Base-by-base conservation (phyloP, 1,284 basidiomycete species). In the Apiotrichum brassicae region DNA sequence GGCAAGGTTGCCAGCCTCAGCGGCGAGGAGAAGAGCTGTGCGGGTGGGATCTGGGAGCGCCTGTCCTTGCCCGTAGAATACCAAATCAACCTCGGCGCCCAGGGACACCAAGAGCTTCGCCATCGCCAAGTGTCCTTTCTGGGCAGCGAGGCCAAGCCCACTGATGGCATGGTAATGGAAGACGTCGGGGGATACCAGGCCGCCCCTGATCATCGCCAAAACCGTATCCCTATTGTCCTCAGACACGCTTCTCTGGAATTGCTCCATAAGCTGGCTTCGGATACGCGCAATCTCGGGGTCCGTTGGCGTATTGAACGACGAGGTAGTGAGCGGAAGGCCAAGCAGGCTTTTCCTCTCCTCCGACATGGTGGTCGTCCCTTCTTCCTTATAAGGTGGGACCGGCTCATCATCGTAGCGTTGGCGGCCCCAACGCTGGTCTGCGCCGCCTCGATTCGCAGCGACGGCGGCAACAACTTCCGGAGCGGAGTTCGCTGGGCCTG, bases 1-100 rank as follows among this genome's bases (percentile, higher is more conserved):
- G 0, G 75, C 73, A 5, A 76, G 48, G 56, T 82, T 78, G 0
- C 90, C 90, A 64, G 87, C 76, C 62, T 91, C 88, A 16, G 82
- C 81, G 1, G 89, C 88, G 0, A 92, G 76, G 63, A 93, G 89
- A 25, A 94, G 69, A 16, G 89, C 78, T 0, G 89, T 86, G 13
- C 53, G 49, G 18, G 40, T 43, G 22, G 14, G 37, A 22, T 2
- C 8, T 1, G 8, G 22, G 20, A 25, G 18, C 33, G 13, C 12
- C 12, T 34, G 16, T 34, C 12, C 12, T 34, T 9, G 9, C 28
- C 33, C 33, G n/a, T 7, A 34, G 19, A 33, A 41, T 2, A 32
- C 16, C 7, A 6, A 14, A 24, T 51, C 44, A 13, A 46, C 22
- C 5, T 30, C 35, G 5, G 53, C 49, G n/a, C 49, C 45, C 9